phyloP scores from a whole-genome alignment of 2,329 filamentous ascomycete species.

The Colletotrichum orbiculare region DNA sequence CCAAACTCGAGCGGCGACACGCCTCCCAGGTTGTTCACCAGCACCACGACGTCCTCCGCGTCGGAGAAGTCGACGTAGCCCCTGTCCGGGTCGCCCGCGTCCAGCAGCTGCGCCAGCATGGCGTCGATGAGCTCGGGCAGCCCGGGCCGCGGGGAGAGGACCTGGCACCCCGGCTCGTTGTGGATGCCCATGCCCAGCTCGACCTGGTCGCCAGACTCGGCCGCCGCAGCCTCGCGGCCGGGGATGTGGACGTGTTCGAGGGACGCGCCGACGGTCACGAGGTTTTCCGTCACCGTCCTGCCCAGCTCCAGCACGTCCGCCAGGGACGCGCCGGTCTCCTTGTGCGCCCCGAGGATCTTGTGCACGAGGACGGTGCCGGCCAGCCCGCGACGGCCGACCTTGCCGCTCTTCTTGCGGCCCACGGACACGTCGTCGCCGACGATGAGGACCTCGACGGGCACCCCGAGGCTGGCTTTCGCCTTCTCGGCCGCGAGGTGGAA shows the following conservation, averaged over 20 bases:
- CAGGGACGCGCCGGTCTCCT: conserved; percentile 32
- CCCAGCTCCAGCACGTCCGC: conserved; percentile 59
- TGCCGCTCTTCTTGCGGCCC: conserved; percentile 68
- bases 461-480: conserved; percentile 39
- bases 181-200: conserved; percentile 82
- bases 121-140: conserved; percentile 63
- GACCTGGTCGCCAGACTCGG: conserved; percentile 60
- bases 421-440: conserved; percentile 76
- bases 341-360: conserved; percentile 73
- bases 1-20: conserved; percentile 75
- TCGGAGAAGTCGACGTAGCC: conserved; percentile 68
- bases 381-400: conserved; percentile 74
- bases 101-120: conserved; percentile 74
- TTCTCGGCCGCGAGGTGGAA: conserved; percentile 50
- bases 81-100: conserved; percentile 70
- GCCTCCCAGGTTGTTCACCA: conserved; percentile 78
- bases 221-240: conserved; percentile 49
- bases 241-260: conserved; percentile 66
- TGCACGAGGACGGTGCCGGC: conserved; percentile 74
- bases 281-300: conserved; percentile 57
- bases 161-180: conserved; percentile 69
- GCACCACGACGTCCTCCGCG: conserved; percentile 68
- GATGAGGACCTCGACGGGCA: conserved; percentile 25
- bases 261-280: conserved; percentile 63
- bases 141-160: conserved; percentile 53